phyloP scores from a whole-genome alignment of 1,284 basidiomycete genomes.

The Ceratobasidium sp. region DNA sequence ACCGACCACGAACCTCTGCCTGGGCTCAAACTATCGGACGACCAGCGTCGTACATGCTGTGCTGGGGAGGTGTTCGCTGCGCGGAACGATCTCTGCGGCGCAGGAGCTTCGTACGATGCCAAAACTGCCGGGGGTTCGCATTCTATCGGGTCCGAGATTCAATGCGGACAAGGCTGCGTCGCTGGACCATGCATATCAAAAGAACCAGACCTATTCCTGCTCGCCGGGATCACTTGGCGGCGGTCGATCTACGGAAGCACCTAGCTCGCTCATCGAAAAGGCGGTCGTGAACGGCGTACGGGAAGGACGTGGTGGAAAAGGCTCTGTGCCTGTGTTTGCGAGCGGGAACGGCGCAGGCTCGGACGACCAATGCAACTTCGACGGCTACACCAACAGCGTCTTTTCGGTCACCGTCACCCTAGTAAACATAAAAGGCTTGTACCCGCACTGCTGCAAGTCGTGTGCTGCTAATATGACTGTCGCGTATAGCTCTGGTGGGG shows the following conservation, averaged over 20 bases:
- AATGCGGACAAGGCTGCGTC: constrained; percentile 98
- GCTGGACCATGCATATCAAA: constrained; percentile 93
- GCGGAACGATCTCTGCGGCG: constrained; percentile 95
- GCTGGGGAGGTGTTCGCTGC: constrained; percentile 96
- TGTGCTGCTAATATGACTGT: constrained; percentile 98
- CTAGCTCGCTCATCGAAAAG: constrained; percentile 91
- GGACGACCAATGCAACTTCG: constrained; percentile 99
- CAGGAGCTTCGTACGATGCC: constrained; percentile 93
- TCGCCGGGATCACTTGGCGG: constrained; percentile 98
- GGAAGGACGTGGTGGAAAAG: constrained; percentile 90
- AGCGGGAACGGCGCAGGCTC: constrained; percentile 94
- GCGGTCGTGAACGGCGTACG: constrained; percentile 95
- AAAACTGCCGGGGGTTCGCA: constrained; percentile 93
- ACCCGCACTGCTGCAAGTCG: constrained; percentile 97
- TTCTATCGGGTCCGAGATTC: constrained; percentile 95
- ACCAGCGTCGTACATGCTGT: constrained; percentile 98
- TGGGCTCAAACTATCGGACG: constrained; percentile 88
- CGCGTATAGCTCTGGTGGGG: constrained; percentile 95
- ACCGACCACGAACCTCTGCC: constrained; percentile 93
- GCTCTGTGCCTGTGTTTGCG: constrained; percentile 96
- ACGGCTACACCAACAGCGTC: constrained; percentile 98
- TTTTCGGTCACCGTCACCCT: constrained; percentile 97
- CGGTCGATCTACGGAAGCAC: constrained; percentile 94
- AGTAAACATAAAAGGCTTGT: constrained; percentile 90
- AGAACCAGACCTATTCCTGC: constrained; percentile 94